These are phyloP conservation scores for Russula emetica DNA, from an alignment of 768 basidiomycete species.

Conservation along the genomic window DNA sequence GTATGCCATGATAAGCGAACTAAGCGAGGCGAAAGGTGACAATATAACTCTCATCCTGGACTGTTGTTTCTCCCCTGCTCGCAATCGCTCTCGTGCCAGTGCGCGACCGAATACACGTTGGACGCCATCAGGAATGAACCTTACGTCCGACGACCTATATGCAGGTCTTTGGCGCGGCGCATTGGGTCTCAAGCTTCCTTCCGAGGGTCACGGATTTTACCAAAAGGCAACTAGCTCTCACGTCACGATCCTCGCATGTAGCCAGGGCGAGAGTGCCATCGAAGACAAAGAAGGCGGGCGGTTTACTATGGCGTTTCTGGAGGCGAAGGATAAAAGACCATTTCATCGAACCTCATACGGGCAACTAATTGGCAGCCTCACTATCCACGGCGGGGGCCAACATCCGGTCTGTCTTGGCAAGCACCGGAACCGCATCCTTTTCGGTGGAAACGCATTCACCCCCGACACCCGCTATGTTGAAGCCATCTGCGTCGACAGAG, in stretches of 20 bases:
- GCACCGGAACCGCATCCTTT: slow-evolving; percentile 47
- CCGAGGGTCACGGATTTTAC: slow-evolving; percentile 43
- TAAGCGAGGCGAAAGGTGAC: slow-evolving; percentile 55
- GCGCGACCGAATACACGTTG: slow-evolving; percentile 51
- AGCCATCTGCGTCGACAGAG: slow-evolving; percentile 36
- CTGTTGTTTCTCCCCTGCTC: slow-evolving; percentile 52
- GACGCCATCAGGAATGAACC: slow-evolving; percentile 52
- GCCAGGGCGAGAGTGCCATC: slow-evolving; percentile 48
- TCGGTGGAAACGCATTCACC: slow-evolving; percentile 53
- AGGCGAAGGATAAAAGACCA: slow-evolving; percentile 42
- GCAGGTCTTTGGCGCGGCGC: slow-evolving; percentile 54
- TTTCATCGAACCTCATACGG: slow-evolving; percentile 52
- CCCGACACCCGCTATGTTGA: slow-evolving; percentile 47
- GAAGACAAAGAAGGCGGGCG: slow-evolving; percentile 62
- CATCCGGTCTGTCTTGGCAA: slow-evolving; percentile 49
- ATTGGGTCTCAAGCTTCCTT: slow-evolving; percentile 38
- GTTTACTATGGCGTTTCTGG: slow-evolving; percentile 55
- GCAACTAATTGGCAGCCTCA: slow-evolving; percentile 45
- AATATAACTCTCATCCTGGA: slow-evolving; percentile 68
- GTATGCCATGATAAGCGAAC: slow-evolving; percentile 54
- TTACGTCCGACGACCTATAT: slow-evolving; percentile 51
- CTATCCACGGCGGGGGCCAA: slow-evolving; percentile 42
- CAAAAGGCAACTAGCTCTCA: slow-evolving; percentile 42
- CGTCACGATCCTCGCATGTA: slow-evolving; percentile 55
- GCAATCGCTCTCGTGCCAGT: slow-evolving; percentile 38